Percentiles rank a stretch among this genome's conserved stretches.
Conservation (phyloP, 345 rosid species). For the Draba incana region DNA sequence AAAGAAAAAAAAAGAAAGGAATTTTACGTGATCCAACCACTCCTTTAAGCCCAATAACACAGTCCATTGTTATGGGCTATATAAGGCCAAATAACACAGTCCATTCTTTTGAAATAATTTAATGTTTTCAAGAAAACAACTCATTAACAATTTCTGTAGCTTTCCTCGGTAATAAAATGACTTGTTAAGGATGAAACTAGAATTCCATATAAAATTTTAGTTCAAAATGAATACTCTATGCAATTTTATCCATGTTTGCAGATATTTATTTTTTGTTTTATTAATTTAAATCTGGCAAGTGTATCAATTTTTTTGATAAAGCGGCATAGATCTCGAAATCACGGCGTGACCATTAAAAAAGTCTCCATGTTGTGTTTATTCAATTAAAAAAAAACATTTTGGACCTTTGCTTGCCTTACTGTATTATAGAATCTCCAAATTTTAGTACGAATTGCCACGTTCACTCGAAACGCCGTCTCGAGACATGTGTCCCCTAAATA, state of each 20-base stretch:
- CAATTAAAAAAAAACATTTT: background rate
- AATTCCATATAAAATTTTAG: background rate
- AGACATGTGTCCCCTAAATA: constrained; percentile 9
- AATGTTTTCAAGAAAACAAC: no score
- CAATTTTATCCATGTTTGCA: background rate
- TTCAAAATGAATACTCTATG: background rate
- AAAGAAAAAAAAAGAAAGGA: no score
- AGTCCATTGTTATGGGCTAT: no score
- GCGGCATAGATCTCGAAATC: background rate
- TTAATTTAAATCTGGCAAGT: background rate
- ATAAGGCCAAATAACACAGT: no score
- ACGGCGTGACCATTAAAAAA: constrained; percentile 1
- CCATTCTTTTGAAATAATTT: no score
- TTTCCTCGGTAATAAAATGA: no score
- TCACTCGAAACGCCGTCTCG: constrained; percentile 4
- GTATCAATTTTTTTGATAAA: background rate
- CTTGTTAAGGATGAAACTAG: no score
- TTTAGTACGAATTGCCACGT: constrained; percentile 31
- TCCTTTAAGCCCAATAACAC: no score
- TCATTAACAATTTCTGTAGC: no score
- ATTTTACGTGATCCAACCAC: no score
- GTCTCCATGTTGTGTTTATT: no score
- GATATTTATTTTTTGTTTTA: background rate
- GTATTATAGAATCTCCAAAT: background rate
- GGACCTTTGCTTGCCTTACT: background rate